These are phyloP conservation scores for Boletus edulis DNA, from an alignment of 768 basidiomycete genomes.

Conservation along the genomic window DNA sequence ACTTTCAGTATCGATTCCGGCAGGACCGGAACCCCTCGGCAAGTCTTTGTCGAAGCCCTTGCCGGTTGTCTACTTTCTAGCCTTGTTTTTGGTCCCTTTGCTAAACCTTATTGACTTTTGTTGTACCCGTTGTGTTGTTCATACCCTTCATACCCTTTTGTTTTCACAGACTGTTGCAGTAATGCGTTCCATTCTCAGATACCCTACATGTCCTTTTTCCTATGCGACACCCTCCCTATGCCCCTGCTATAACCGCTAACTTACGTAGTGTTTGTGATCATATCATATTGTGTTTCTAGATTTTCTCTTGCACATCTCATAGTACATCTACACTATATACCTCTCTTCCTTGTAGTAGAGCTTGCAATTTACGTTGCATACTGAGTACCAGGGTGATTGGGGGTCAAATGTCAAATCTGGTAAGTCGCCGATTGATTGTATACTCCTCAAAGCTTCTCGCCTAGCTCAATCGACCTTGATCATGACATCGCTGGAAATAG, in stretches of 20 bases:
- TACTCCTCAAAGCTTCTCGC: background rate
- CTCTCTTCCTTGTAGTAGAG: background rate
- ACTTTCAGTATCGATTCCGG: constrained; percentile 66
- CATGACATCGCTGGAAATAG: constrained; percentile 76
- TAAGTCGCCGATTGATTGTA: too few species aligned
- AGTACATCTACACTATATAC: constrained; percentile 20
- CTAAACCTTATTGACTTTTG: constrained; percentile 20
- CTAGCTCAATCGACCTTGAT: background rate
- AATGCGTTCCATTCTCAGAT: constrained; percentile 8
- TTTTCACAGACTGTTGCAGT: background rate
- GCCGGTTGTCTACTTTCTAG: constrained; percentile 60
- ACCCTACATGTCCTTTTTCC: constrained; percentile 16
- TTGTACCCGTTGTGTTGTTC: constrained; percentile 20
- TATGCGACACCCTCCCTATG: constrained; percentile 21
- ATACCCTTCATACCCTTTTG: constrained; percentile 19
- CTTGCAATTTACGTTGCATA: background rate
- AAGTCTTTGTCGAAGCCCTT: constrained; percentile 44
- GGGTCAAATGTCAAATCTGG: background rate
- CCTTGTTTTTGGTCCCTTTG: background rate
- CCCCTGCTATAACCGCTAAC: constrained; percentile 7
- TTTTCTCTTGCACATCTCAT: constrained; percentile 8
- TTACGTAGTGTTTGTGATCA: constrained; percentile 5
- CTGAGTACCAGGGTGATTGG: background rate
- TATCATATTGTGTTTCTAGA: constrained; percentile 28
- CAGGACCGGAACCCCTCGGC: constrained; percentile 45